Evolutionary conservation across 208 protist genomes (phyloP).

Genomic region (Crithidia expoeki): DNA sequence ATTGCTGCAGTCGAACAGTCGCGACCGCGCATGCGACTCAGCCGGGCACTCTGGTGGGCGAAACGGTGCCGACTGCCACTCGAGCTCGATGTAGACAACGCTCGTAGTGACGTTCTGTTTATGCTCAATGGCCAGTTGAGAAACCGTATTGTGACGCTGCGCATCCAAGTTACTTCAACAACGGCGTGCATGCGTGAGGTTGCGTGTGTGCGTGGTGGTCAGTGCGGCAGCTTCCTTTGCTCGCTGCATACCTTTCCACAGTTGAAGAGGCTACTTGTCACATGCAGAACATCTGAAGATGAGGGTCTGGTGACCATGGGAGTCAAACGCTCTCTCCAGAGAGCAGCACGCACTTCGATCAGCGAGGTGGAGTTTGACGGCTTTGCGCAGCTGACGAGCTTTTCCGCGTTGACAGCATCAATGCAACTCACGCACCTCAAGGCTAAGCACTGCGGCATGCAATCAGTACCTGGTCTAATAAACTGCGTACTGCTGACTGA

Average conservation of each 20-base stretch:
- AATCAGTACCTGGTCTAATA: background rate
- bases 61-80: background rate
- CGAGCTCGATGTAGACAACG: background rate
- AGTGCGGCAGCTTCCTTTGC: conserved; percentile 3
- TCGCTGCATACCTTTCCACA: background rate
- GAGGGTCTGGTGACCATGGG: background rate
- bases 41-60: conserved; percentile 4
- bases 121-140: background rate
- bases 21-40: background rate
- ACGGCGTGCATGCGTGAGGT: background rate
- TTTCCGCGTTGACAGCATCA: background rate
- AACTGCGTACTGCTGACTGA: background rate
- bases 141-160: background rate
- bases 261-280: background rate
- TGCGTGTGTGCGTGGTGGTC: background rate
- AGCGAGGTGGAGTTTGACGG: conserved; percentile 3
- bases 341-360: background rate
- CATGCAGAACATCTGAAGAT: background rate
- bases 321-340: background rate
- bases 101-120: background rate
- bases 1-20: background rate
- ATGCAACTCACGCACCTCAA: background rate
- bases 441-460: conserved; percentile 1
- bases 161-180: background rate
- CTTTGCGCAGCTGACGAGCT: background rate